Evolutionary conservation across 73 alveolate species (phyloP).

Genomic region (Paramecium sonneborni): DNA sequence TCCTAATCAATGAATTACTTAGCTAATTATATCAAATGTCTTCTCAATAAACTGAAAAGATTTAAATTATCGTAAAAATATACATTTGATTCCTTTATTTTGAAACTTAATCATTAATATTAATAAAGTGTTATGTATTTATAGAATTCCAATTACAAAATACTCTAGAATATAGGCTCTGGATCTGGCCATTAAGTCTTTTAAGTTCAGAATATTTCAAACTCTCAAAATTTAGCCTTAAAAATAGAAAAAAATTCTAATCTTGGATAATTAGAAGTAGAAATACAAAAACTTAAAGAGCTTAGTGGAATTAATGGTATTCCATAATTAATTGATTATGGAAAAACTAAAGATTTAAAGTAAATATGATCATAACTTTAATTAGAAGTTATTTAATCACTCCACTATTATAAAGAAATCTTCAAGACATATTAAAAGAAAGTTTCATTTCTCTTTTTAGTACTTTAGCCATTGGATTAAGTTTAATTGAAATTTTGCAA

Average conservation of each 20-base stretch:
- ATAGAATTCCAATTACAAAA: neutral
- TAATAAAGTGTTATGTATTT: neutral
- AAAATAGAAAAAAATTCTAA: neutral
- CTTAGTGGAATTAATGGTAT: neutral
- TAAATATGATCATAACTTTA: neutral
- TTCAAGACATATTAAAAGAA: neutral
- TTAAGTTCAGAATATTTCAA: neutral
- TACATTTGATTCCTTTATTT: neutral
- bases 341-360: neutral
- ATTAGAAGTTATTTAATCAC: neutral
- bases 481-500: neutral
- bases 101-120: neutral
- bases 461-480: neutral
- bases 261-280: neutral
- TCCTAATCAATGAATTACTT: neutral
- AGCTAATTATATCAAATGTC: neutral
- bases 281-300: neutral
- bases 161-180: neutral
- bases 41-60: neutral
- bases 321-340: neutral
- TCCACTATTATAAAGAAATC: neutral
- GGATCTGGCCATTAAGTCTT: slow-evolving; percentile 3
- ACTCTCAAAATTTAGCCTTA: neutral
- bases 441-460: neutral
- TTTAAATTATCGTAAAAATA: neutral